These are phyloP conservation scores for Dothideomycetes sp. DNA, from an alignment of 2,329 filamentous ascomycete genomes.

Conservation along the genomic window DNA sequence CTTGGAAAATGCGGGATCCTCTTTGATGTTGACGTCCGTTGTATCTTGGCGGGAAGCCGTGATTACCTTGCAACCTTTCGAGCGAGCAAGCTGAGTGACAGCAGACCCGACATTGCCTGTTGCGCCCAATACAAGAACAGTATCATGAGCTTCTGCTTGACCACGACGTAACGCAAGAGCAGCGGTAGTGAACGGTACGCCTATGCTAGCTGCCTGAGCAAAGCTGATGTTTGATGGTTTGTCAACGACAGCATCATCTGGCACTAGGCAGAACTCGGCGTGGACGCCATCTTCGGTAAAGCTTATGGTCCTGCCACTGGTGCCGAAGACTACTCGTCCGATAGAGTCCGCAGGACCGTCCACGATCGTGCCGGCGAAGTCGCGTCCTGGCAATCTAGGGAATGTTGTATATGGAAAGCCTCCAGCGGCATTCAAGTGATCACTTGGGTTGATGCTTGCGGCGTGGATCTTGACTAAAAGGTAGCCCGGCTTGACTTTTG, in stretches of 20 bases:
- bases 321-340: constrained; percentile 21
- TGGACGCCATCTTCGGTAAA: constrained; percentile 19
- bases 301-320: constrained; percentile 16
- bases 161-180: constrained; percentile 14
- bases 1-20: constrained; percentile 8
- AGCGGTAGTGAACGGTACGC: constrained; percentile 20
- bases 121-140: constrained; percentile 20
- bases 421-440: constrained; percentile 19
- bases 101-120: constrained; percentile 19
- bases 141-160: constrained; percentile 12
- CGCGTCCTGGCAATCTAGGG: constrained; percentile 20
- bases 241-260: constrained; percentile 11
- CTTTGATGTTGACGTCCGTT: constrained; percentile 12
- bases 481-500: constrained; percentile 12
- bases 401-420: constrained; percentile 17
- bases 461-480: constrained; percentile 19
- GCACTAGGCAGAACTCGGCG: constrained; percentile 17
- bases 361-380: constrained; percentile 19
- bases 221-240: constrained; percentile 14
- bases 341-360: constrained; percentile 11
- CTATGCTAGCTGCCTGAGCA: constrained; percentile 18
- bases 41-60: constrained; percentile 14
- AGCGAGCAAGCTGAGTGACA: constrained; percentile 15
- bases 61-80: constrained; percentile 17
- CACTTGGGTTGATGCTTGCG: constrained; percentile 19